Conservation (phyloP, 768 basidiomycete genomes). For the Hypsizygus marmoreus region DNA sequence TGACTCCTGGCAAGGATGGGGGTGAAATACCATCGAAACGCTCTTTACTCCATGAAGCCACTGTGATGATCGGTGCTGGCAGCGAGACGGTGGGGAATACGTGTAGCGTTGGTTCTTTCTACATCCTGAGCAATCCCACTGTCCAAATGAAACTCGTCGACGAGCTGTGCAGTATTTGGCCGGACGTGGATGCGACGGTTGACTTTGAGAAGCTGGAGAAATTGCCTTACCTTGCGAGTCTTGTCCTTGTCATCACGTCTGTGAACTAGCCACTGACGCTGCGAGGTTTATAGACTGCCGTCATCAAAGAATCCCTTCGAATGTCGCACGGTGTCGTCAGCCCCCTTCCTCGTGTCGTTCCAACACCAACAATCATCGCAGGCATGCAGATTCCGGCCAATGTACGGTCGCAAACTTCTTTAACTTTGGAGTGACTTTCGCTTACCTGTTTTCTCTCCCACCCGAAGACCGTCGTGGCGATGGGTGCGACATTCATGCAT, state of each 20-base stretch:
- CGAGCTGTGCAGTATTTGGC: constrained; percentile 36
- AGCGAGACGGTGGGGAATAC: constrained; percentile 32
- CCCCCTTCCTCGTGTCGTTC: constrained; percentile 4
- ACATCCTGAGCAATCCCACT: constrained; percentile 22
- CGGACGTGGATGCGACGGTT: constrained; percentile 23
- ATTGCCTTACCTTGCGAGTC: constrained; percentile 1
- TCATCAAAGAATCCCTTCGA: constrained; percentile 6
- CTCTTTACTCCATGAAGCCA: constrained; percentile 23
- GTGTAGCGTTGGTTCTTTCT: constrained; percentile 25
- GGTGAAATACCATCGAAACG: constrained; percentile 16
- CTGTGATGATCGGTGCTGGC: constrained; percentile 30
- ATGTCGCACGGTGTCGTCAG: constrained; percentile 8
- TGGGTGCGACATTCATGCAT: background rate
- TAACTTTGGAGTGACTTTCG: background rate
- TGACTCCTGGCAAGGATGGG: constrained; percentile 18
- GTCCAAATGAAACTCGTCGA: constrained; percentile 20
- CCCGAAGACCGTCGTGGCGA: background rate
- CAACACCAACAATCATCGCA: background rate
- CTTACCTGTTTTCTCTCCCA: background rate
- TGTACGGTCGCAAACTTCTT: background rate
- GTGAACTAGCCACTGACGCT: background rate
- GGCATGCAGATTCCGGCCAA: background rate
- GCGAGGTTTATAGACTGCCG: background rate
- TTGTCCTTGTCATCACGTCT: background rate
- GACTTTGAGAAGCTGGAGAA: constrained; percentile 3